Conservation (phyloP, 2,329 filamentous ascomycete species). For the Domatiomyces catenatus region DNA sequence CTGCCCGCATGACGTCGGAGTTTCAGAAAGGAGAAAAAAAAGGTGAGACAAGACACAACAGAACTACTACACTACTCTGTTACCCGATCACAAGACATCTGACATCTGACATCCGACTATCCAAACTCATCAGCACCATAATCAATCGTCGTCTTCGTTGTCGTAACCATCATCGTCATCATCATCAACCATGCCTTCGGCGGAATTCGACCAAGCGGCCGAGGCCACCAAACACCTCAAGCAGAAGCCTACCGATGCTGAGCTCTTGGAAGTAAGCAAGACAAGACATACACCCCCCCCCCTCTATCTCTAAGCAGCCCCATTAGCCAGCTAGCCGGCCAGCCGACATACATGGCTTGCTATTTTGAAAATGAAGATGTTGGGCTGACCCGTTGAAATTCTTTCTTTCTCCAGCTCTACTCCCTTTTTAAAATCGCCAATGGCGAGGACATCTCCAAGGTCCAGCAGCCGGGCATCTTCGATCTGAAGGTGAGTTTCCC, state of each 20-base stretch:
- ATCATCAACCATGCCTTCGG: slow-evolving; percentile 14
- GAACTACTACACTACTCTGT: no score
- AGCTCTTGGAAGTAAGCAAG: slow-evolving; percentile 21
- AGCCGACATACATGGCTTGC: not conserved
- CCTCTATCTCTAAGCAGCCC: not conserved
- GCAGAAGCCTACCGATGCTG: slow-evolving; percentile 23
- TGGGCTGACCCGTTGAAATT: no score
- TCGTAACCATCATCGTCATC: not conserved
- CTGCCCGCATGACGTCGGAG: no score
- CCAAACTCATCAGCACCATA: not conserved
- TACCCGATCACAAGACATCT: no score
- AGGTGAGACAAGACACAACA: no score
- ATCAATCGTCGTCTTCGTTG: no score
- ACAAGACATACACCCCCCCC: no score
- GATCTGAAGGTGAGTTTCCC: slow-evolving; percentile 25
- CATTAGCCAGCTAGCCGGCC: not conserved
- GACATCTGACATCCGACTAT: no score
- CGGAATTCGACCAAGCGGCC: slow-evolving; percentile 22
- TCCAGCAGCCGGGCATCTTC: slow-evolving; percentile 23
- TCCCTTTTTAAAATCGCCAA: slow-evolving; percentile 24
- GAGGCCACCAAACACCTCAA: slow-evolving; percentile 22
- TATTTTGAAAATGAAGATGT: no score
- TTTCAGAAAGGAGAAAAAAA: no score
- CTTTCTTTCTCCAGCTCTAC: slow-evolving; percentile 27
- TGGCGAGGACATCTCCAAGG: slow-evolving; percentile 16